Evolutionary conservation across 2,329 filamentous ascomycete species (phyloP).

Genomic region (Fusarium abutilonis): DNA sequence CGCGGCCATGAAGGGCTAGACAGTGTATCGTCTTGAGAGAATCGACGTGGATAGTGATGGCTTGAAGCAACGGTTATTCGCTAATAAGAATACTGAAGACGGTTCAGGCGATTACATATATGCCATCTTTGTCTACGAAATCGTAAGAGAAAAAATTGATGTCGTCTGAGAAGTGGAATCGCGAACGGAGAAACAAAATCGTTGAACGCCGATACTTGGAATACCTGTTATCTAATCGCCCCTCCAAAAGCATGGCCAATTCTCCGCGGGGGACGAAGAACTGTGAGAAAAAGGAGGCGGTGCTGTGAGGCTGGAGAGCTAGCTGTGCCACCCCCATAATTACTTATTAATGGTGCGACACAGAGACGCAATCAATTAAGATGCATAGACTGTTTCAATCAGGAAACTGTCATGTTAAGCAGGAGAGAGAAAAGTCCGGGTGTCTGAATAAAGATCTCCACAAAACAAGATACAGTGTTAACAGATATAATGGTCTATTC

Average conservation of each 20-base stretch:
- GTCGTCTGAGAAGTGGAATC: slow-evolving; percentile 37
- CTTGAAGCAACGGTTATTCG: neutral
- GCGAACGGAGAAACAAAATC: slow-evolving; percentile 42
- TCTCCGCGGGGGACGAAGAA: slow-evolving; percentile 19
- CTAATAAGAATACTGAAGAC: neutral
- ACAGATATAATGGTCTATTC: too few relatives aligned
- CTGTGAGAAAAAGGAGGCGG: slow-evolving; percentile 16
- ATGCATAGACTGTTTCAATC: too few relatives aligned
- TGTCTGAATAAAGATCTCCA: too few relatives aligned
- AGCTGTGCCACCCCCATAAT: neutral
- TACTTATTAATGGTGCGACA: neutral
- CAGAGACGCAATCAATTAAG: too few relatives aligned
- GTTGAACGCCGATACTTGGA: slow-evolving; percentile 38
- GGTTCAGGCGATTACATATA: slow-evolving; percentile 23
- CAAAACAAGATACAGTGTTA: too few relatives aligned
- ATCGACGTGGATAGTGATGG: slow-evolving; percentile 9
- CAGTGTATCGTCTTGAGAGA: slow-evolving; percentile 25
- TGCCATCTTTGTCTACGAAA: slow-evolving; percentile 30
- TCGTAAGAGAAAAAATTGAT: slow-evolving; percentile 30
- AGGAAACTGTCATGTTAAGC: too few relatives aligned
- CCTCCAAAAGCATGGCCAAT: slow-evolving; percentile 38
- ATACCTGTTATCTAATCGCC: slow-evolving; percentile 45
- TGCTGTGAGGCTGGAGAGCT: slow-evolving; percentile 14
- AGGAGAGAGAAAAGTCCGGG: too few relatives aligned
- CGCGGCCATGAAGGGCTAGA: slow-evolving; percentile 41